Conservation (phyloP, 306 rosid genomes). For the Vigna trinervia region DNA sequence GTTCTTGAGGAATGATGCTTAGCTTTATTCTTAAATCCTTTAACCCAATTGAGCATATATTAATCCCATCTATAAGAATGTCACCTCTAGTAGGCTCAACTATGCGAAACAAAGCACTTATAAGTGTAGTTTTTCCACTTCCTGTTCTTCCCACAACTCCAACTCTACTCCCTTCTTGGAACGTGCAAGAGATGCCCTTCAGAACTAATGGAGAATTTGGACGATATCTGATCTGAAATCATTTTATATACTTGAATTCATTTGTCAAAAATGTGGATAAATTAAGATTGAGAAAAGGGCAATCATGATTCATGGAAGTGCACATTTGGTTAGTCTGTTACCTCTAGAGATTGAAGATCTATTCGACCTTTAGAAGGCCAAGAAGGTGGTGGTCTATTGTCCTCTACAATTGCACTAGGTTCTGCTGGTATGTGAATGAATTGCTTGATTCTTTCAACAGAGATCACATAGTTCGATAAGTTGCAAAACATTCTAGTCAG, state of each 20-base stretch:
- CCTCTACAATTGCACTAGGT: conserved; percentile 61
- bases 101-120: conserved; percentile 71
- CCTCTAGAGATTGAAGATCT: conserved; percentile 63
- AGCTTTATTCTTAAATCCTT: conserved; percentile 72
- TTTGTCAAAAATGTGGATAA: not conserved
- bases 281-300: not conserved
- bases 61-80: conserved; percentile 61
- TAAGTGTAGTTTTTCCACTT: conserved; percentile 74
- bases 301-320: not conserved
- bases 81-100: conserved; percentile 70
- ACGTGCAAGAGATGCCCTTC: conserved; percentile 70
- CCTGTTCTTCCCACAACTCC: conserved; percentile 85
- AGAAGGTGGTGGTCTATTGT: conserved; percentile 61
- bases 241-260: not conserved
- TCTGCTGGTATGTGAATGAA: conserved; percentile 71
- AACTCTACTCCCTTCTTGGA: conserved; percentile 62
- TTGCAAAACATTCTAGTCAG: conserved; percentile 52
- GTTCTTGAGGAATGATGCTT: conserved; percentile 81
- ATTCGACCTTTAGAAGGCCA: conserved; percentile 78
- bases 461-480: conserved; percentile 64
- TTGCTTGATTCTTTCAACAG: conserved; percentile 79
- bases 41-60: conserved; percentile 67
- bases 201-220: conserved; percentile 67
- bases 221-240: conserved; percentile 60
- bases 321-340: conserved; percentile 12